These are phyloP conservation scores for Podospora didyma DNA, from an alignment of 495 filamentous ascomycete species.

Conservation along the genomic window DNA sequence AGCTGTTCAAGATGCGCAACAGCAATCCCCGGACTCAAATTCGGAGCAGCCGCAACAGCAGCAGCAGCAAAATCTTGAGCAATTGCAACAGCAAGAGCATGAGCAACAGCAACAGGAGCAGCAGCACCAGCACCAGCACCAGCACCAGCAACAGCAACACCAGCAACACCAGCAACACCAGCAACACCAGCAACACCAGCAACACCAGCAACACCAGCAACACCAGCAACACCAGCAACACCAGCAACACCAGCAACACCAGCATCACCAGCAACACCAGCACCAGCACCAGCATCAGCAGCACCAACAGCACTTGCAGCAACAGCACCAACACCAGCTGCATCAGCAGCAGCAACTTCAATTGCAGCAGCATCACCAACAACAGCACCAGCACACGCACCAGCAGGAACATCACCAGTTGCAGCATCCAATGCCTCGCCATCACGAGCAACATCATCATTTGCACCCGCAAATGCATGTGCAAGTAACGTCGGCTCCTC, in stretches of 20 bases:
- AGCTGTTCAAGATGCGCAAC: slow-evolving; percentile 20
- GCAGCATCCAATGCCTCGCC: slow-evolving; percentile 10
- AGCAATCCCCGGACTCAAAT: slow-evolving; percentile 7
- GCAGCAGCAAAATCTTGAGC: slow-evolving; percentile 23
- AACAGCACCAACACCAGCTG: slow-evolving; percentile 12
- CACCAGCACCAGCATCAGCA: slow-evolving; percentile 8
- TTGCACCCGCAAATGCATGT: slow-evolving; percentile 20
- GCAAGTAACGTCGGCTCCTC: slow-evolving; percentile 24
- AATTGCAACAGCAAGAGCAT: slow-evolving; percentile 13
- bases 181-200: slow-evolving; percentile 13
- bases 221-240: slow-evolving; percentile 15
- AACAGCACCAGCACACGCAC: slow-evolving; percentile 20
- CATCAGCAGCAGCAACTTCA: slow-evolving; percentile 9
- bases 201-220: slow-evolving; percentile 7
- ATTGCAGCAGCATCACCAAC: slow-evolving; percentile 15
- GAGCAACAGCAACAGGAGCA: slow-evolving; percentile 15
- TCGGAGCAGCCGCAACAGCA: slow-evolving; percentile 15
- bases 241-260: slow-evolving; percentile 20
- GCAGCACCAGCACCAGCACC: slow-evolving; percentile 9
- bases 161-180: slow-evolving; percentile 17
- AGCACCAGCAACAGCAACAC: slow-evolving; percentile 15
- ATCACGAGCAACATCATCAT: slow-evolving; percentile 16
- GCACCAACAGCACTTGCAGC: slow-evolving; percentile 13
- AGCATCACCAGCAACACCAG: slow-evolving; percentile 23
- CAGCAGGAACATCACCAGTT: slow-evolving; percentile 10